phyloP scores from a whole-genome alignment of 2,329 filamentous ascomycete genomes.

The Aspergillus caelatus region DNA sequence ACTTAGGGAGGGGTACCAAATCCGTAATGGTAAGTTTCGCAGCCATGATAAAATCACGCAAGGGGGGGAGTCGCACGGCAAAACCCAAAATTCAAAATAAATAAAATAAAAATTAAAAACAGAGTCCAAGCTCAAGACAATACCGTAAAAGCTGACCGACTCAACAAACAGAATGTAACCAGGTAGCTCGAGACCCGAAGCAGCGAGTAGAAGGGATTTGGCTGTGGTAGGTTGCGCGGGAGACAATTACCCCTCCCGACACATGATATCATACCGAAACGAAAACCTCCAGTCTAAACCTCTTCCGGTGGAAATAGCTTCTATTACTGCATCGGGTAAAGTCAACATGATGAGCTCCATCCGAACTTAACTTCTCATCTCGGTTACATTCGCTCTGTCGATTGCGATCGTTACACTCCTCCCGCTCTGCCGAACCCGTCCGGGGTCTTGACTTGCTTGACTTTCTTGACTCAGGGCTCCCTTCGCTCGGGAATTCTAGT shows the following conservation, averaged over 20 bases:
- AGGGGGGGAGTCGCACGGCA: neutral
- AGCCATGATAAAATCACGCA: constrained; percentile 26
- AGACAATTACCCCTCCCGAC: neutral
- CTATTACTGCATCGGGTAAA: neutral
- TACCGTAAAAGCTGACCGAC: neutral
- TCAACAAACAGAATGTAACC: neutral
- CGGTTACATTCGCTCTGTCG: neutral
- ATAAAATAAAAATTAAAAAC: neutral
- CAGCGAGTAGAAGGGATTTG: neutral
- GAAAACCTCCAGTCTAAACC: neutral
- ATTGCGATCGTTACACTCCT: neutral
- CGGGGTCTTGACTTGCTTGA: neutral
- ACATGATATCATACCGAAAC: neutral
- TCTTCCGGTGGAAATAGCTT: neutral
- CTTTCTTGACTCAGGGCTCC: neutral
- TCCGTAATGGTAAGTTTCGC: constrained; percentile 50
- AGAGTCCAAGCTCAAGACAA: neutral
- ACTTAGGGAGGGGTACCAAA: constrained; percentile 54
- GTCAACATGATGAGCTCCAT: too few relatives aligned
- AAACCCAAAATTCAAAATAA: neutral
- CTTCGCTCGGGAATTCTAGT: too few relatives aligned
- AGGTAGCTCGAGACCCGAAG: neutral
- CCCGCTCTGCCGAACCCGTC: neutral
- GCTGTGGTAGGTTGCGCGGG: neutral
- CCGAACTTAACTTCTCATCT: neutral